Evolutionary conservation across 1,139 yeast genomes (phyloP).

Genomic region (Wickerhamomyces sp.): DNA sequence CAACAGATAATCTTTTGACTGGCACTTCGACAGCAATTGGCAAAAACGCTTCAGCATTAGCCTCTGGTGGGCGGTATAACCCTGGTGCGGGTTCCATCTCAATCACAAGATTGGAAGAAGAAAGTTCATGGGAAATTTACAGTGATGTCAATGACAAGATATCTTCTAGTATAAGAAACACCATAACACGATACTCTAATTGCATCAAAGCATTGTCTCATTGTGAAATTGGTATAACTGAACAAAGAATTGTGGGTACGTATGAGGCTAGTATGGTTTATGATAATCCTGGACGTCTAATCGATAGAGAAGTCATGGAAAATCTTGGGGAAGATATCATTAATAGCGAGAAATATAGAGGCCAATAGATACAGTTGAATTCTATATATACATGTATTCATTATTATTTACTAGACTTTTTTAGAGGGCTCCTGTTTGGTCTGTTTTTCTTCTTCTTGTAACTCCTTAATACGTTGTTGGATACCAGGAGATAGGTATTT

Average conservation of each 20-base stretch:
- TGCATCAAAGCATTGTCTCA: conserved; percentile 76
- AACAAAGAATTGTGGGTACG: conserved; percentile 70
- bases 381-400: not conserved
- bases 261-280: conserved; percentile 88
- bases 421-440: not conserved
- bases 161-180: conserved; percentile 54
- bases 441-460: conserved; percentile 14
- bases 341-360: conserved; percentile 72
- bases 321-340: conserved; percentile 70
- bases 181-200: conserved; percentile 81
- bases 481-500: conserved; percentile 35
- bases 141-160: conserved; percentile 83
- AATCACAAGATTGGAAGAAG: conserved; percentile 87
- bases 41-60: conserved; percentile 35
- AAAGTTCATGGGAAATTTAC: conserved; percentile 92
- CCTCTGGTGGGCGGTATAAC: conserved; percentile 41
- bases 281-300: conserved; percentile 66
- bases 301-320: conserved; percentile 72
- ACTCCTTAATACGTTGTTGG: conserved; percentile 18
- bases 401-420: not conserved
- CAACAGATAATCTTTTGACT: conserved; percentile 36
- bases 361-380: conserved; percentile 23
- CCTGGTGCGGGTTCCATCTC: conserved; percentile 63
- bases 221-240: conserved; percentile 85
- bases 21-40: conserved; percentile 28